A percentile compares a stretch with the other conserved stretches of the same genome.
Conservation (phyloP, 352 stramenopile genomes). For the Globisporangium cylindrosporum region DNA sequence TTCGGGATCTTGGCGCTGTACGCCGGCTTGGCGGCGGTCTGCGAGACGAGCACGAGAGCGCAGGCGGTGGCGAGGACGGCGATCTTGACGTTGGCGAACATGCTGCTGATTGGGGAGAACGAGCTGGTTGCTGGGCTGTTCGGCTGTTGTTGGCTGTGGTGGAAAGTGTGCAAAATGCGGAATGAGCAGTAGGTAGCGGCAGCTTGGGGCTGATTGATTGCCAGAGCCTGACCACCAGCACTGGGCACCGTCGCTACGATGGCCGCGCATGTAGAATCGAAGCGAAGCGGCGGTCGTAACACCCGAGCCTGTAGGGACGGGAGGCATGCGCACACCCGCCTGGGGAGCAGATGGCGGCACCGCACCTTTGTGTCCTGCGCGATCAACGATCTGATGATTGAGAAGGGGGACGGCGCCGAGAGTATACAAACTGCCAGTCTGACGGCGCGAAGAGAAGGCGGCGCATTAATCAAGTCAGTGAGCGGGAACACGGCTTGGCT, state of each 20-base stretch:
- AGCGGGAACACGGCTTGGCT: conserved; percentile 4
- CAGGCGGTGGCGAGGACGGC: conserved; percentile 6
- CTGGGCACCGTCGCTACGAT: neutral
- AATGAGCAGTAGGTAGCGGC: conserved; percentile 10
- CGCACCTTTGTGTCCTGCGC: conserved; percentile 8
- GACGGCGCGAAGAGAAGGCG: neutral
- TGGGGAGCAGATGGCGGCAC: conserved; percentile 13
- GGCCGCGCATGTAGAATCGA: conserved; percentile 1
- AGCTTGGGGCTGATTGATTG: neutral
- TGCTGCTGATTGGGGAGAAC: neutral
- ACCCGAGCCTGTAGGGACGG: neutral
- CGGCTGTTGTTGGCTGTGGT: neutral
- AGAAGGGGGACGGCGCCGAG: neutral
- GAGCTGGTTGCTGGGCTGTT: neutral
- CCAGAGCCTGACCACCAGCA: neutral
- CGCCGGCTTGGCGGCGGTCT: neutral
- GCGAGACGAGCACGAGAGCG: conserved; percentile 5
- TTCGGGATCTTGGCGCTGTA: conserved; percentile 38
- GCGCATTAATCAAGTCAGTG: conserved; percentile 11
- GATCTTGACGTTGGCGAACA: conserved; percentile 15
- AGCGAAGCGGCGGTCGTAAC: neutral
- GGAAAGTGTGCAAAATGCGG: conserved; percentile 4
- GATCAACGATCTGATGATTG: neutral
- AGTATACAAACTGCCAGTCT: conserved; percentile 8
- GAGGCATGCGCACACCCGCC: neutral